Percentiles rank a stretch among this genome's conserved stretches.
Evolutionary conservation across 441 rosid species (phyloP).

Genomic region (Viola pubescens): DNA sequence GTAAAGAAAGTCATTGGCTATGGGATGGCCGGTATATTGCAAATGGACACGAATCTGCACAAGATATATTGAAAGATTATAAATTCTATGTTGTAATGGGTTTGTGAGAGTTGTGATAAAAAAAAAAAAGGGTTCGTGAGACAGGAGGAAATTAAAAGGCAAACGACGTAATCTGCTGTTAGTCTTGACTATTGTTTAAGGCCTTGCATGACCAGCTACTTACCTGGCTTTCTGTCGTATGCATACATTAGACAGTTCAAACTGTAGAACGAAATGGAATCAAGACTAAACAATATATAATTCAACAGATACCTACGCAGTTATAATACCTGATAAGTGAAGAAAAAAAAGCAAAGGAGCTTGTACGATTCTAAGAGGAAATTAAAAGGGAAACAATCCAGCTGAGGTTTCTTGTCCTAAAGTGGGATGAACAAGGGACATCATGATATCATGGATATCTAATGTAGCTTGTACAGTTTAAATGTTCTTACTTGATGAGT

Average conservation of each 20-base stretch:
- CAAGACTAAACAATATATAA: too few species aligned
- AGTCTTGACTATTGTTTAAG: too few species aligned
- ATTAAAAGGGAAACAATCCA: too few species aligned
- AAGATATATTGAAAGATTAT: neutral
- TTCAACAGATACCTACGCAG: neutral
- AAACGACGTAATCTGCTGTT: too few species aligned
- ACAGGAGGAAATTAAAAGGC: too few species aligned
- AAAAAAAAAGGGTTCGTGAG: too few species aligned
- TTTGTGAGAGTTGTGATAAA: too few species aligned
- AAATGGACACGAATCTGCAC: slow-evolving; percentile 83
- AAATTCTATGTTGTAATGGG: too few species aligned
- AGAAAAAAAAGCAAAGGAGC: neutral
- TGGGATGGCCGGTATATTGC: slow-evolving; percentile 71
- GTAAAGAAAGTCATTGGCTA: slow-evolving; percentile 80
- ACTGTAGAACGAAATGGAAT: too few species aligned
- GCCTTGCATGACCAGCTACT: too few species aligned
- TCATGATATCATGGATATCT: neutral
- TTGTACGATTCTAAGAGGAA: neutral
- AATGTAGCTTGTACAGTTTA: neutral
- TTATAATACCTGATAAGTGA: neutral
- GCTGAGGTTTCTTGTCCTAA: neutral
- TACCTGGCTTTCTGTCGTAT: too few species aligned
- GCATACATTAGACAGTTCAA: too few species aligned
- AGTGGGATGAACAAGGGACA: neutral
- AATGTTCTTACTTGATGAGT: slow-evolving; percentile 79